Percentiles rank a stretch among this genome's conserved stretches.
These are phyloP conservation scores for Cronartium quercuum DNA, from an alignment of 1,284 basidiomycete species.

Conservation along the genomic window DNA sequence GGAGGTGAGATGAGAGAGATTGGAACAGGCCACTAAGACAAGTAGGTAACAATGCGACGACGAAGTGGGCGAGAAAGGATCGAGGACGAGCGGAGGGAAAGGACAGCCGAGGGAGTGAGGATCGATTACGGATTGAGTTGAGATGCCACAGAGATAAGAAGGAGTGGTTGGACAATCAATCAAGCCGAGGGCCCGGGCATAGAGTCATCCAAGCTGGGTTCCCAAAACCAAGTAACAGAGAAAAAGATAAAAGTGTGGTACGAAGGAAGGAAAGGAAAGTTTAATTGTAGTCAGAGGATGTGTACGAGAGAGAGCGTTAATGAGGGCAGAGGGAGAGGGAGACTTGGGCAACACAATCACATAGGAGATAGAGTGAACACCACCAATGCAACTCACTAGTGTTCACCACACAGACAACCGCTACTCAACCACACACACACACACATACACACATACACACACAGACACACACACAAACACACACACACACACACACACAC, in stretches of 20 bases:
- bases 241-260: no score
- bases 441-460: constrained; percentile 1
- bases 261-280: no score
- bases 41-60: background rate
- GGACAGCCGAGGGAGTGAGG: background rate
- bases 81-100: background rate
- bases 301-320: no score
- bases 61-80: background rate
- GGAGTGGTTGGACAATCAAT: no score
- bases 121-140: no score
- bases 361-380: background rate
- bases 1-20: background rate
- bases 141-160: no score
- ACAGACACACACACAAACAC: no score
- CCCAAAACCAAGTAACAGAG: no score
- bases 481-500: background rate
- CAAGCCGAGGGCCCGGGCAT: no score
- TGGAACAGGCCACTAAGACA: background rate
- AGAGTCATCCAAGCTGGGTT: no score
- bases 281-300: no score
- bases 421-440: background rate
- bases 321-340: background rate
- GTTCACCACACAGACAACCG: background rate
- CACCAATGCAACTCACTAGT: background rate
- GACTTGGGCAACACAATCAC: no score